phyloP scores from a whole-genome alignment of 2,329 filamentous ascomycete genomes.

The Aspergillus fructus region DNA sequence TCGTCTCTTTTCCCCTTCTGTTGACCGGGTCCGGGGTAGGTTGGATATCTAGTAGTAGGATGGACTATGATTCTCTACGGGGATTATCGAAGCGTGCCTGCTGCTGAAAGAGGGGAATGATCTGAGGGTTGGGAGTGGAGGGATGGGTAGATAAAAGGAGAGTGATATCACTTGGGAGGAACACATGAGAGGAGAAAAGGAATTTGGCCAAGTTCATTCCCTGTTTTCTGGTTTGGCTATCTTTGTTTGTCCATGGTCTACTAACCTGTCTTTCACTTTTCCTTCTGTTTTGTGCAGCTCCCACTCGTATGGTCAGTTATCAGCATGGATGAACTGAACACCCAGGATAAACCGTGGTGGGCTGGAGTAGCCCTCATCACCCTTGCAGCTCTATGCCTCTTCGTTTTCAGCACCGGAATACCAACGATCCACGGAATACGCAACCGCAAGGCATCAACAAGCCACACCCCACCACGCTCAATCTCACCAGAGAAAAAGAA shows the following conservation, averaged over 20 bases:
- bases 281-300: not conserved
- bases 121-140: not conserved
- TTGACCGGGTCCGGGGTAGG: constrained; percentile 18
- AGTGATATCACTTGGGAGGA: not conserved
- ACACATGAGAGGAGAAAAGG: not conserved
- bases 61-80: not conserved
- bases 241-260: not conserved
- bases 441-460: constrained; percentile 45
- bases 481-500: constrained; percentile 51
- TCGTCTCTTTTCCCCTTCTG: constrained; percentile 23
- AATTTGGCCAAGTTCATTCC: not conserved
- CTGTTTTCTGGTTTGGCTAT: not conserved
- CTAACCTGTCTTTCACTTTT: not conserved
- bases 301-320: not conserved
- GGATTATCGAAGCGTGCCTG: not conserved
- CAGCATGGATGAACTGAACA: constrained; percentile 20
- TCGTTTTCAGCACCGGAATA: constrained; percentile 17
- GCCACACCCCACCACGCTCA: constrained; percentile 54
- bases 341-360: constrained; percentile 22
- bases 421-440: constrained; percentile 41
- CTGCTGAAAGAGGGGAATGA: not conserved
- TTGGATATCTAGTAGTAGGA: not conserved
- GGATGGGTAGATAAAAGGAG: not conserved
- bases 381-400: not conserved
- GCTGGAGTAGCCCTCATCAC: constrained; percentile 23